phyloP scores from a whole-genome alignment of 1,284 basidiomycete genomes.

The Trichosporon ovoides region DNA sequence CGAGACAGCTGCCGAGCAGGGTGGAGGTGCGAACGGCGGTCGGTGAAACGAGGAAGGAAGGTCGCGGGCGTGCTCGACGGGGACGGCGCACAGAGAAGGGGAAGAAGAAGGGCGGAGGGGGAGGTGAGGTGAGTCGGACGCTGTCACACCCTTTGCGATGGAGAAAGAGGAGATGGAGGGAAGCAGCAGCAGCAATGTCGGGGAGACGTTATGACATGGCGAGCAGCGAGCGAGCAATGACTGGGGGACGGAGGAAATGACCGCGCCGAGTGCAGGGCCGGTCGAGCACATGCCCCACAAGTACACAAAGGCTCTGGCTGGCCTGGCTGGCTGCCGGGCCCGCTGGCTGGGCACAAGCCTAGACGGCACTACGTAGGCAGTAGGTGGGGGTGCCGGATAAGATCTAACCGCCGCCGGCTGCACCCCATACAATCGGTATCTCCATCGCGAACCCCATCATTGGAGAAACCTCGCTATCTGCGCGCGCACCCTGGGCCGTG shows the following conservation, averaged over 20 bases:
- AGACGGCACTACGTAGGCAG: background rate
- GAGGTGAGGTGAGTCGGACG: background rate
- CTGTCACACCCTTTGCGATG: background rate
- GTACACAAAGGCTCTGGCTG: background rate
- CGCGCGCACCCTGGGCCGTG: conserved; percentile 1
- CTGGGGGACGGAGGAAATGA: conserved; percentile 6
- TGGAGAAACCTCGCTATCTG: conserved; percentile 4
- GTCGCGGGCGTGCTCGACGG: background rate
- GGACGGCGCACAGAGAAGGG: background rate
- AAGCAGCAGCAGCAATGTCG: background rate
- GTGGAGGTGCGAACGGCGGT: background rate
- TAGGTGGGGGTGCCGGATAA: background rate
- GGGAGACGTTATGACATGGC: conserved; percentile 1
- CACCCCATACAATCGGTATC: conserved; percentile 7
- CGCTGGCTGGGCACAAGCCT: background rate
- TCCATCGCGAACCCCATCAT: conserved; percentile 5
- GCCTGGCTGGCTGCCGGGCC: no score
- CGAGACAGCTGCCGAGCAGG: background rate
- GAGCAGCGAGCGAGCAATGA: background rate
- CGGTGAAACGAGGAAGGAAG: background rate
- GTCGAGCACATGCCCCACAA: conserved; percentile 6
- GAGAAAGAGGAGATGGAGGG: background rate
- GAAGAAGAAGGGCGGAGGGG: background rate
- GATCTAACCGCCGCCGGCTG: background rate
- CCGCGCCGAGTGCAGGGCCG: background rate